Conservation (phyloP, 768 basidiomycete genomes). For the Russula sp. region DNA sequence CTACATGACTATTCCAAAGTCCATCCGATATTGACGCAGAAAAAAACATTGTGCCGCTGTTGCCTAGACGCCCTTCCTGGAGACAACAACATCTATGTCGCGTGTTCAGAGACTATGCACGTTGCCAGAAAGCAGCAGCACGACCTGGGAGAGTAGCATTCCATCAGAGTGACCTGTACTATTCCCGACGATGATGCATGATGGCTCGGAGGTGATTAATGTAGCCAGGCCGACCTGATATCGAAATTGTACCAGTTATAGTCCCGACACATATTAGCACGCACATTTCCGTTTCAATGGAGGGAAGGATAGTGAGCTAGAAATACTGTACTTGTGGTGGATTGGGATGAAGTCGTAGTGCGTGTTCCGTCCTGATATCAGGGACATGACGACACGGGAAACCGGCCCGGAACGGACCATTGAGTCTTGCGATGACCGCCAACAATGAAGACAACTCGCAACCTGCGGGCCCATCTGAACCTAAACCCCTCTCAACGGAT, state of each 20-base stretch:
- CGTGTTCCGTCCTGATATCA: background rate
- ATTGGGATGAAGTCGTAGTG: no score
- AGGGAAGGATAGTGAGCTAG: background rate
- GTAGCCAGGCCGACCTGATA: background rate
- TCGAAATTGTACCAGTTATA: background rate
- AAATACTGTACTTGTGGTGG: no score
- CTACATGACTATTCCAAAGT: background rate
- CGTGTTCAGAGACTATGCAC: constrained; percentile 1
- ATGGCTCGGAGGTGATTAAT: no score
- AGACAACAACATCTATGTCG: constrained; percentile 1
- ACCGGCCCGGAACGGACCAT: background rate
- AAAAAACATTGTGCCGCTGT: background rate
- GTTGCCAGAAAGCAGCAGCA: constrained; percentile 10
- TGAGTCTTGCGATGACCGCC: constrained; percentile 17
- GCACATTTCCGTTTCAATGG: background rate
- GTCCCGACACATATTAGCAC: no score
- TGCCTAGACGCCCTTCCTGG: constrained; percentile 16
- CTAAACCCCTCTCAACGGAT: background rate
- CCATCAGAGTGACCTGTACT: background rate
- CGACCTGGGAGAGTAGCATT: background rate
- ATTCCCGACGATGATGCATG: background rate
- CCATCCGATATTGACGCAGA: background rate
- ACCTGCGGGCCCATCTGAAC: background rate
- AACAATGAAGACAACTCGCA: constrained; percentile 13
- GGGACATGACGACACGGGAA: background rate